Percentiles rank a stretch among this genome's conserved stretches.
phyloP scores from a whole-genome alignment of 176 grass and related monocot species.

The Raddia guianensis region DNA sequence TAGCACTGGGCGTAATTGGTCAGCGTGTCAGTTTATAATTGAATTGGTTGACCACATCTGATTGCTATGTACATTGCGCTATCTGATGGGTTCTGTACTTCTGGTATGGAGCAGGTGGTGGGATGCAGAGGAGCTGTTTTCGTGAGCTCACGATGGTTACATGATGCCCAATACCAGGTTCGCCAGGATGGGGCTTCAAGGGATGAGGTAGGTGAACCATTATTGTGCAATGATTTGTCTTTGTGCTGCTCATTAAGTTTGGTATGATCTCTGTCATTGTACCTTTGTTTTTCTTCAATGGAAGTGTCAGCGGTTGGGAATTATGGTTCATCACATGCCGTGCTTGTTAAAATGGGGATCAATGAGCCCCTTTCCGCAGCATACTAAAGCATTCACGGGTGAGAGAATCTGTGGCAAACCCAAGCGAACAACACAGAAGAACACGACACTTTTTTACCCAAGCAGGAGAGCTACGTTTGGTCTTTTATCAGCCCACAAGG shows the following conservation, averaged over 20 bases:
- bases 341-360: too few relatives aligned
- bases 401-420: too few relatives aligned
- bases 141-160: conserved; percentile 52
- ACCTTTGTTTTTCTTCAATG: conserved; percentile 9
- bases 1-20: background rate
- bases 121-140: conserved; percentile 61
- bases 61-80: background rate
- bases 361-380: too few relatives aligned
- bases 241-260: background rate
- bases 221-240: background rate
- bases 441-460: too few relatives aligned
- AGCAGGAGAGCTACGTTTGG: too few relatives aligned
- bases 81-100: conserved; percentile 30
- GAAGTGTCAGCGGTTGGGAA: background rate
- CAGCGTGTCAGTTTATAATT: background rate
- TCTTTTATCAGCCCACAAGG: too few relatives aligned
- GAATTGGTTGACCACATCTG: background rate
- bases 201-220: conserved; percentile 51
- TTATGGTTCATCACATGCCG: too few relatives aligned
- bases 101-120: conserved; percentile 72
- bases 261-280: background rate
- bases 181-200: conserved; percentile 54
- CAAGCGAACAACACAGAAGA: too few relatives aligned
- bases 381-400: too few relatives aligned
- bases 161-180: conserved; percentile 69